These are phyloP conservation scores for Lichtheimia ramosa DNA, from an alignment of 371 early-diverging fungal species.

Conservation along the genomic window DNA sequence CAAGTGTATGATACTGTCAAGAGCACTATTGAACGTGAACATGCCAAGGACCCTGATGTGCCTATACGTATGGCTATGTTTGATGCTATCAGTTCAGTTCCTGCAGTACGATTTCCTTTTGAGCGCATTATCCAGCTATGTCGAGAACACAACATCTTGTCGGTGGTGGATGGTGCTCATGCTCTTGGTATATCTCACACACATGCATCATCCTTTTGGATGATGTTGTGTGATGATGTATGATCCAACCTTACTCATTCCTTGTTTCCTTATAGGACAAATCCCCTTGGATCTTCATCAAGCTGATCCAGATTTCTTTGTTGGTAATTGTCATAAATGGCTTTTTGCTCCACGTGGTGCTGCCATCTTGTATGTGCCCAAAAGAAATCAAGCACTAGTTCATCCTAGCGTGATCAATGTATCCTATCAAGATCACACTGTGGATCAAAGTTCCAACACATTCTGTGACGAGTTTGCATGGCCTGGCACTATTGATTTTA, in stretches of 20 bases:
- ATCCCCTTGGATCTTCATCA: constrained; percentile 60
- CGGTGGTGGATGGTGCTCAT: constrained; percentile 75
- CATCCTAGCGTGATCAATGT: constrained; percentile 56
- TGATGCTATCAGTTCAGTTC: constrained; percentile 61
- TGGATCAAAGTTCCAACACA: constrained; percentile 14
- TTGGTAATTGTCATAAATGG: constrained; percentile 80
- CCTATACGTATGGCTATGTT: constrained; percentile 52
- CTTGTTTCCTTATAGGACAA: constrained; percentile 39
- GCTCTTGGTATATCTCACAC: constrained; percentile 42
- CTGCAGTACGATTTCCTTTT: constrained; percentile 60
- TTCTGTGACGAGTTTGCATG: constrained; percentile 39
- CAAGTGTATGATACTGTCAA: constrained; percentile 27
- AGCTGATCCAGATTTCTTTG: constrained; percentile 66
- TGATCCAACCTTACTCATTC: no score
- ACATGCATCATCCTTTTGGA: not conserved
- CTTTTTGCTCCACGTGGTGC: constrained; percentile 61
- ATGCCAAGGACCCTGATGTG: constrained; percentile 27
- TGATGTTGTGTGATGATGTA: no score
- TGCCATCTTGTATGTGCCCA: constrained; percentile 59
- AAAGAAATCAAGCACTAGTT: constrained; percentile 48
- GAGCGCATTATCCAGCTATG: constrained; percentile 52
- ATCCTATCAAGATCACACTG: constrained; percentile 31
- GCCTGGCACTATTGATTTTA: constrained; percentile 46
- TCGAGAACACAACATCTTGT: constrained; percentile 49
- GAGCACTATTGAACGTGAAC: constrained; percentile 17